These are phyloP conservation scores for Phyllosticta citriasiana DNA, from an alignment of 2,329 filamentous ascomycete species.

Conservation along the genomic window DNA sequence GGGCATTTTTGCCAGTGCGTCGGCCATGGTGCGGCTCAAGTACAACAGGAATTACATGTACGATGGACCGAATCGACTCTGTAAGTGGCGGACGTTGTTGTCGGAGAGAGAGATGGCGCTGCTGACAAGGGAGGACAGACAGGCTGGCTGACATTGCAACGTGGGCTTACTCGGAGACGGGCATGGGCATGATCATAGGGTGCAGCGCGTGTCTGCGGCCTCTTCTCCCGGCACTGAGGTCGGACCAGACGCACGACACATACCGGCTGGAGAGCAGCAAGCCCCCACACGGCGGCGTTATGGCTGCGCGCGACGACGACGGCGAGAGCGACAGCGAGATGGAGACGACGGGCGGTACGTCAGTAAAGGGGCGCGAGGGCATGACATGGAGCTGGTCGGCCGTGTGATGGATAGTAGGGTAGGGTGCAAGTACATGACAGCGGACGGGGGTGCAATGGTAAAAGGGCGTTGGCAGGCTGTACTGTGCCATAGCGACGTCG, in stretches of 20 bases:
- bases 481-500: background rate
- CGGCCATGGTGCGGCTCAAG: constrained; percentile 24
- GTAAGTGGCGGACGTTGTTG: constrained; percentile 5
- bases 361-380: background rate
- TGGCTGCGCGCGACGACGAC: constrained; percentile 4
- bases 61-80: constrained; percentile 21
- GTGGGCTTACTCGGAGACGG: constrained; percentile 28
- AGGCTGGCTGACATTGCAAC: constrained; percentile 25
- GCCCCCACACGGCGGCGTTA: background rate
- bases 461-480: no score
- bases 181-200: constrained; percentile 25
- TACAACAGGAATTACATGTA: constrained; percentile 26
- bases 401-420: background rate
- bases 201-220: constrained; percentile 20
- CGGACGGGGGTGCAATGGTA: background rate
- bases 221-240: constrained; percentile 17
- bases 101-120: no score
- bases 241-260: constrained; percentile 1
- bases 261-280: constrained; percentile 1
- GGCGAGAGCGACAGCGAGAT: constrained; percentile 12
- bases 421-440: no score
- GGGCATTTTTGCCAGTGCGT: constrained; percentile 15
- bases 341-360: constrained; percentile 4
- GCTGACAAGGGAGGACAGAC: constrained; percentile 7
- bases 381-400: background rate